Evolutionary conservation across 2,329 filamentous ascomycete genomes (phyloP).

Genomic region (Xylaria sp.): DNA sequence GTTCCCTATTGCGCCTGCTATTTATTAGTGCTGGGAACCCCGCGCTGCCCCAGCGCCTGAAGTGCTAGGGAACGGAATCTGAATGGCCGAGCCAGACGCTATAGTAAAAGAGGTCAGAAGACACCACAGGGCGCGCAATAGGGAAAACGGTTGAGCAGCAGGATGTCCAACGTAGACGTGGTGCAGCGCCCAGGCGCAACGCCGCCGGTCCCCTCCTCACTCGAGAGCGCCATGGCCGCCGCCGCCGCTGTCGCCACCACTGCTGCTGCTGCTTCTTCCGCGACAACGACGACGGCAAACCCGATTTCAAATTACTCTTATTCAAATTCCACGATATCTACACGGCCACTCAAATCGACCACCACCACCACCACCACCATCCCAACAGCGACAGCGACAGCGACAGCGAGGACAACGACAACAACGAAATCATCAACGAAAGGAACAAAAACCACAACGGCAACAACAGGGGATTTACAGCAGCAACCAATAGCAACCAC

Average conservation of each 20-base stretch:
- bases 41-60: constrained; percentile 44
- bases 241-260: constrained; percentile 39
- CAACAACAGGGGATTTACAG: constrained; percentile 15
- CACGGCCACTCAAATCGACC: constrained; percentile 21
- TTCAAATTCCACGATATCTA: not conserved
- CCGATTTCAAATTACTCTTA: not conserved
- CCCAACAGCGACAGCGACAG: constrained; percentile 10
- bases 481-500: not conserved
- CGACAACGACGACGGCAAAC: constrained; percentile 26
- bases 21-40: constrained; percentile 49
- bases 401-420: constrained; percentile 19
- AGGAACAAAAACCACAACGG: constrained; percentile 3
- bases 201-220: constrained; percentile 48
- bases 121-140: constrained; percentile 46
- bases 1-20: constrained; percentile 27
- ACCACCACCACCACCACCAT: not conserved
- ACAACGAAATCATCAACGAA: constrained; percentile 11
- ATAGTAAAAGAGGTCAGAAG: constrained; percentile 46
- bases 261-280: constrained; percentile 32
- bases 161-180: constrained; percentile 51
- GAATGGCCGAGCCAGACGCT: constrained; percentile 51
- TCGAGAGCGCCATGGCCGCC: constrained; percentile 47
- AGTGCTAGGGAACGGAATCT: constrained; percentile 49
- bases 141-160: constrained; percentile 40
- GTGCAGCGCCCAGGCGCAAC: constrained; percentile 50